Evolutionary conservation across 768 basidiomycete species (phyloP).

Genomic region (Pisolithus marmoratus): DNA sequence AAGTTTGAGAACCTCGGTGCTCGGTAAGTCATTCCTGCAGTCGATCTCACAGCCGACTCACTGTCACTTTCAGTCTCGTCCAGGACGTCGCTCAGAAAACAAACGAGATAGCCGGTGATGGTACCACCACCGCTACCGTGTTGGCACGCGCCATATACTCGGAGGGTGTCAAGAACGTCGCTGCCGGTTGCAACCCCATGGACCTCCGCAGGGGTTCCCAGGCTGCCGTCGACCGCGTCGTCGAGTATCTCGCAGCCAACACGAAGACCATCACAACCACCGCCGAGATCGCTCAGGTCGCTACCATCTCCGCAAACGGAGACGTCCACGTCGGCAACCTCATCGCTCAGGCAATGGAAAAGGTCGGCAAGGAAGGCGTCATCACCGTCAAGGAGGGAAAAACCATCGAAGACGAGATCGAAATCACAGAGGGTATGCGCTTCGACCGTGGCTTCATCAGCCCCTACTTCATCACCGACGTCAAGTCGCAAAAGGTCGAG

Average conservation of each 20-base stretch:
- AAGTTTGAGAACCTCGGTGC: constrained; percentile 99
- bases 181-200: constrained; percentile 99
- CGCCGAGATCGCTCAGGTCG: constrained; percentile 97
- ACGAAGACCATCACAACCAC: constrained; percentile 95
- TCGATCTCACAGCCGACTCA: neutral
- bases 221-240: constrained; percentile 92
- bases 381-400: constrained; percentile 99
- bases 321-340: constrained; percentile 89
- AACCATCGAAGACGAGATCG: constrained; percentile 97
- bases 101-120: constrained; percentile 95
- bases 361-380: constrained; percentile 98
- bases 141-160: constrained; percentile 96
- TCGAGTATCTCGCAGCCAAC: constrained; percentile 82
- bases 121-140: constrained; percentile 96
- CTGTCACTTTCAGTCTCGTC: constrained; percentile 53
- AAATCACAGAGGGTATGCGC: constrained; percentile 99
- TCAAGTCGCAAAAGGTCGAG: constrained; percentile 93
- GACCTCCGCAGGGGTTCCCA: constrained; percentile 98
- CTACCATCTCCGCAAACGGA: constrained; percentile 83
- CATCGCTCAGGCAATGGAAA: constrained; percentile 99
- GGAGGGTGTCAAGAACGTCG: constrained; percentile 98
- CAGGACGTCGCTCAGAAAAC: constrained; percentile 97
- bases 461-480: constrained; percentile 97
- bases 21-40: constrained; percentile 49
- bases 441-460: constrained; percentile 99